Conservation (phyloP, 805 yeast species). For the Metschnikowia gelsemii region DNA sequence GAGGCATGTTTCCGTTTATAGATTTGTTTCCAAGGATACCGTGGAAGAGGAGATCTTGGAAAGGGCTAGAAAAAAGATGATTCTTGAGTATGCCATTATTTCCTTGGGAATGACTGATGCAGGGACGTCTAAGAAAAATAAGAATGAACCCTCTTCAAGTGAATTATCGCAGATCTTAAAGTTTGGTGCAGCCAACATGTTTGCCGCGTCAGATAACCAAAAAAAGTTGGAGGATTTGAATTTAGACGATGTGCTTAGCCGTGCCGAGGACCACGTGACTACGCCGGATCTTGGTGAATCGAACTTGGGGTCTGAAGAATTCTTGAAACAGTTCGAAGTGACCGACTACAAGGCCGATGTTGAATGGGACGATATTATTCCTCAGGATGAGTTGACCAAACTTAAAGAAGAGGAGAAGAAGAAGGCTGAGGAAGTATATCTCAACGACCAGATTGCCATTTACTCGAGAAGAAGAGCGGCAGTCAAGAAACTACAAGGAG, state of each 20-base stretch:
- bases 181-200: constrained; percentile 99
- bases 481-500: constrained; percentile 51
- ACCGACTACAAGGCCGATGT: constrained; percentile 98
- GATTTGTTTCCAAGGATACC: constrained; percentile 97
- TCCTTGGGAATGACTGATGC: constrained; percentile 92
- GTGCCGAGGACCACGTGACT: constrained; percentile 96
- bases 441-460: constrained; percentile 88
- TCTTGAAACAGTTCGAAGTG: constrained; percentile 93
- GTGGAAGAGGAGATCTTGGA: constrained; percentile 97
- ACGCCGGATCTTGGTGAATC: constrained; percentile 96
- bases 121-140: constrained; percentile 46
- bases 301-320: constrained; percentile 98
- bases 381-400: constrained; percentile 85
- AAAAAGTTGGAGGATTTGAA: constrained; percentile 93
- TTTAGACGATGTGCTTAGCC: constrained; percentile 91
- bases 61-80: constrained; percentile 97
- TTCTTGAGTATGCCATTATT: constrained; percentile 94
- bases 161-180: constrained; percentile 91
- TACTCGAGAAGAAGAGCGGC: constrained; percentile 79
- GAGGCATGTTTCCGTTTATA: constrained; percentile 94
- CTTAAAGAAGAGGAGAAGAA: constrained; percentile 90
- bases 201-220: constrained; percentile 91
- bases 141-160: constrained; percentile 74
- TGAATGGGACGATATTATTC: constrained; percentile 98
- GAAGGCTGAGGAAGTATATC: constrained; percentile 78